Evolutionary conservation across 164 flowering plant species (phyloP).

Genomic region (Vitis cinerea): DNA sequence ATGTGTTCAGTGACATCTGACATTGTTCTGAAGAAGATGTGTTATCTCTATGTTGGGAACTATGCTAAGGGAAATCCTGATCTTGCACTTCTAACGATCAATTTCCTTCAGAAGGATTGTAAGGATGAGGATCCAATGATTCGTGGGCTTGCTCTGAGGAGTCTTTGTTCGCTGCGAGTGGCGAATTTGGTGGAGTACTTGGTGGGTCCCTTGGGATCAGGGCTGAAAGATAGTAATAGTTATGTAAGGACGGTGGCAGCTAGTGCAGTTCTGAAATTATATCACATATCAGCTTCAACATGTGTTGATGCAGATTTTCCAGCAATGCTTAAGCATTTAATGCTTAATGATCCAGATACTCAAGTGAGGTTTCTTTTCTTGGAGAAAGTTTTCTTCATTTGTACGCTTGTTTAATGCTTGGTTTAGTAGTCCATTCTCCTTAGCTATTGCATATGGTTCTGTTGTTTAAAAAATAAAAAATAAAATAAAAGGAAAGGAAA

Average conservation of each 20-base stretch:
- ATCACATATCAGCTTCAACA: constrained; percentile 81
- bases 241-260: constrained; percentile 92
- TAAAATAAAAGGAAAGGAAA: too few species aligned
- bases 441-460: too few species aligned
- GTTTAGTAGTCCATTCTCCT: too few species aligned
- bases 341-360: constrained; percentile 84
- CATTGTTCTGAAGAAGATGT: constrained; percentile 96
- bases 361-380: constrained; percentile 49
- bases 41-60: constrained; percentile 93
- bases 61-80: constrained; percentile 96
- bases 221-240: constrained; percentile 78
- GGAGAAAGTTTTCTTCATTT: neutral
- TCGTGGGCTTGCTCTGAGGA: constrained; percentile 92
- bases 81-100: constrained; percentile 91
- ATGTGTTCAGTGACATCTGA: constrained; percentile 98
- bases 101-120: constrained; percentile 96
- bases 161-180: constrained; percentile 82
- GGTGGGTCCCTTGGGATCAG: constrained; percentile 91
- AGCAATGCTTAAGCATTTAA: constrained; percentile 62
- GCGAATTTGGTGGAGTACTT: constrained; percentile 91
- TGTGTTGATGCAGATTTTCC: constrained; percentile 95
- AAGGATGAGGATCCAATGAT: constrained; percentile 98
- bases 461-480: too few species aligned
- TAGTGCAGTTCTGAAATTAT: constrained; percentile 81
- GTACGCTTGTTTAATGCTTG: too few species aligned